phyloP scores from a whole-genome alignment of 192 early-diverging fungal species.

The Backusella tuberculispora region DNA sequence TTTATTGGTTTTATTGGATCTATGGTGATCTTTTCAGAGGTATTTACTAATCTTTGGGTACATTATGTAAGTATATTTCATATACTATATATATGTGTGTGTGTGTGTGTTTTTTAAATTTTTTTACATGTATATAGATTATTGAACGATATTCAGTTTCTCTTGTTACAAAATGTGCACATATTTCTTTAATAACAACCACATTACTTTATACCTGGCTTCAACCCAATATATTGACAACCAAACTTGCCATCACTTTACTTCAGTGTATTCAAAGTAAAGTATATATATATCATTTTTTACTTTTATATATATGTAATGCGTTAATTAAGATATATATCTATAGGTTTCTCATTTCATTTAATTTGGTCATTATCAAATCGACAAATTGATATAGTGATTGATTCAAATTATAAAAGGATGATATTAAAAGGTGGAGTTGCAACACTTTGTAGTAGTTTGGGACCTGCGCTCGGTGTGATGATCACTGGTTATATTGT shows the following conservation, averaged over 20 bases:
- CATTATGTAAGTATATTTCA: neutral
- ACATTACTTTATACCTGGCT: slow-evolving; percentile 15
- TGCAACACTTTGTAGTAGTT: slow-evolving; percentile 29
- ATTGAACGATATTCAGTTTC: neutral
- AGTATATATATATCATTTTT: neutral
- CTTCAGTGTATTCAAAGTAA: slow-evolving; percentile 17
- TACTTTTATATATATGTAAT: neutral
- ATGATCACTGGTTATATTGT: slow-evolving; percentile 18
- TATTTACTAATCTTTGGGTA: neutral
- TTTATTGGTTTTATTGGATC: slow-evolving; percentile 4
- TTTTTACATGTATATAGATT: slow-evolving; percentile 13
- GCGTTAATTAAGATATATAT: neutral
- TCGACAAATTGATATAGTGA: neutral
- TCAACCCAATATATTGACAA: neutral
- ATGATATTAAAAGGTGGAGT: slow-evolving; percentile 26
- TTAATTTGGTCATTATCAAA: slow-evolving; percentile 13
- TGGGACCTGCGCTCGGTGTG: slow-evolving; percentile 30
- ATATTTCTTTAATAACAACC: slow-evolving; percentile 3
- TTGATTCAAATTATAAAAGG: slow-evolving; percentile 10
- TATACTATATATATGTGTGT: neutral
- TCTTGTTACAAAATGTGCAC: neutral
- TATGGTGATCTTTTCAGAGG: neutral
- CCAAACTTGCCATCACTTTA: neutral
- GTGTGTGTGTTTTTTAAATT: neutral
- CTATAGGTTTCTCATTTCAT: slow-evolving; percentile 9